phyloP scores from a whole-genome alignment of 805 yeast genomes.

The Candida coleopterorum region DNA sequence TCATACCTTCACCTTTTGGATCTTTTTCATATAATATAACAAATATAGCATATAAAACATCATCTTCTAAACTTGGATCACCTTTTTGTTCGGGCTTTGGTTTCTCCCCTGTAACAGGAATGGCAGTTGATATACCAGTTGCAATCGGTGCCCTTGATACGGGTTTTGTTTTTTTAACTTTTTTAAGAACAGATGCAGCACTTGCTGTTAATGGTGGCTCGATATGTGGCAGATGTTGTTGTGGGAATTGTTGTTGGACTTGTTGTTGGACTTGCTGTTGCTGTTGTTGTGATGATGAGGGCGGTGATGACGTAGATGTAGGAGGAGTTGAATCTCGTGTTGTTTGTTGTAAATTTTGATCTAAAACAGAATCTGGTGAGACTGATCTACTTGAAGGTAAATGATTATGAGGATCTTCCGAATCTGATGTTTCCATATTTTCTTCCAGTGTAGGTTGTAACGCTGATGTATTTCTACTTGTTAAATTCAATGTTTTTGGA shows the following conservation, averaged over 20 bases:
- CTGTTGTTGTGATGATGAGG: conserved; percentile 5
- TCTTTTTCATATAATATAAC: conserved; percentile 67
- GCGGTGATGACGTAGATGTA: conserved; percentile 12
- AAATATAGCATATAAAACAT: conserved; percentile 71
- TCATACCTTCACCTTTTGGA: conserved; percentile 70
- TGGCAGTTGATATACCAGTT: conserved; percentile 71
- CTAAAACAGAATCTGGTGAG: conserved; percentile 41
- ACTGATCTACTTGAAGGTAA: conserved; percentile 37
- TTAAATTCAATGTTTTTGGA: conserved; percentile 21
- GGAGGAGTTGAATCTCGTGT: conserved; percentile 30
- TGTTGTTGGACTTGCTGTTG: no score
- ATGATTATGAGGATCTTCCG: conserved; percentile 15
- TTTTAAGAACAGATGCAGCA: conserved; percentile 9
- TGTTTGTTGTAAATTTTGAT: conserved; percentile 10
- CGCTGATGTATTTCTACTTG: conserved; percentile 10
- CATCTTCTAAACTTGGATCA: conserved; percentile 61
- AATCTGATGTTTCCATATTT: conserved; percentile 2
- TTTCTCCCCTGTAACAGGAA: conserved; percentile 70
- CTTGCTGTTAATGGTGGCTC: conserved; percentile 9
- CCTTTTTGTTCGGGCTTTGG: conserved; percentile 67
- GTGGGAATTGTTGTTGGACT: no score
- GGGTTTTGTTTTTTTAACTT: conserved; percentile 30
- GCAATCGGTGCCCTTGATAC: conserved; percentile 50
- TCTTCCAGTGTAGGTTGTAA: not conserved
- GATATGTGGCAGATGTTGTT: conserved; percentile 1